A percentile compares a stretch with the other conserved stretches of the same genome.
phyloP scores from a whole-genome alignment of 2,329 filamentous ascomycete species.

The Arthrobotrys sphaeroides region DNA sequence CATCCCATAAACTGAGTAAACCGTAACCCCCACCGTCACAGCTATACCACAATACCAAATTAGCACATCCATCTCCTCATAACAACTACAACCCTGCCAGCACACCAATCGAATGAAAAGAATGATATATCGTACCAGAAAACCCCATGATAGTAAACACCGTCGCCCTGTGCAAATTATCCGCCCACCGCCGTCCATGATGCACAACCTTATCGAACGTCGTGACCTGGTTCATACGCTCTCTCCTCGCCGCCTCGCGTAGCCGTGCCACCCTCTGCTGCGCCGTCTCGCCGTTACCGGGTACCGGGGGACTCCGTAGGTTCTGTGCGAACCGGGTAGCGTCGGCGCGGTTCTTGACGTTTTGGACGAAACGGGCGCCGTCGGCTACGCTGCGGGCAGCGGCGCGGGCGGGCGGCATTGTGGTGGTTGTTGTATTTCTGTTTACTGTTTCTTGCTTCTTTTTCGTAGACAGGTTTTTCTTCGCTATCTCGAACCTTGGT shows the following conservation, averaged over 20 bases:
- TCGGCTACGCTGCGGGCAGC: constrained; percentile 49
- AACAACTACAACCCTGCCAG: no score
- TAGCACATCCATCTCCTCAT: constrained; percentile 8
- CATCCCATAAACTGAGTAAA: constrained; percentile 50
- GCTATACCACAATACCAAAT: constrained; percentile 8
- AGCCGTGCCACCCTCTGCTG: constrained; percentile 67
- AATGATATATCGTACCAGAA: constrained; percentile 63
- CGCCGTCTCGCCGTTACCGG: constrained; percentile 62
- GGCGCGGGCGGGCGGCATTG: constrained; percentile 34
- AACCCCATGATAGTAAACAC: constrained; percentile 70
- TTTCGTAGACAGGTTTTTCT: not conserved
- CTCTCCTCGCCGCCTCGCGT: constrained; percentile 64
- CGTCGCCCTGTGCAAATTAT: constrained; percentile 70
- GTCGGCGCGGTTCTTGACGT: constrained; percentile 49
- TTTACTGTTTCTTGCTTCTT: not conserved
- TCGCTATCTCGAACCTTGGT: not conserved
- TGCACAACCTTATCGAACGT: constrained; percentile 67
- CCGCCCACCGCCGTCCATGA: constrained; percentile 68
- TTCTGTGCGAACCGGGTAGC: constrained; percentile 52
- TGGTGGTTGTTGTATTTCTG: not conserved
- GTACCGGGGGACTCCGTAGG: constrained; percentile 36
- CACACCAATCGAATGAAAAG: constrained; percentile 9
- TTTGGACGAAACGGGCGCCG: constrained; percentile 51
- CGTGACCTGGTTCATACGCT: constrained; percentile 65
- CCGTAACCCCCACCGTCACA: constrained; percentile 47